Conservation (phyloP, 2,329 filamentous ascomycete species). For the Clarireedia sp. region DNA sequence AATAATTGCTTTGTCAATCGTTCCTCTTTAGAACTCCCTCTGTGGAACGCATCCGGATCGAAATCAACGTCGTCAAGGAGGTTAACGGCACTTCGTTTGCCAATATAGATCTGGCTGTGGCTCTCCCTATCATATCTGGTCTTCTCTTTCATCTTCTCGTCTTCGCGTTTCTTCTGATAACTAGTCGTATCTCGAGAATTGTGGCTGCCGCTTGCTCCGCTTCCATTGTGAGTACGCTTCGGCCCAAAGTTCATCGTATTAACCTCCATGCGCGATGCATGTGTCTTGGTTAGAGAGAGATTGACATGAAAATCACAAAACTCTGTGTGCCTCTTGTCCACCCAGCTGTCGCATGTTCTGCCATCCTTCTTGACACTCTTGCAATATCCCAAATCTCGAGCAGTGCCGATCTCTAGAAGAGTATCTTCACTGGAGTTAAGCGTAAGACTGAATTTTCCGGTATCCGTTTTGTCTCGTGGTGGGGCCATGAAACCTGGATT, state of each 20-base stretch:
- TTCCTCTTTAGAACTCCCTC: slow-evolving; percentile 55
- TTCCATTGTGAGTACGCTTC: slow-evolving; percentile 24
- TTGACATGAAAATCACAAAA: slow-evolving; percentile 93
- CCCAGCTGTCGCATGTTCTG: slow-evolving; percentile 70
- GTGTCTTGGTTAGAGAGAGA: slow-evolving; percentile 64
- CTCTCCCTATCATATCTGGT: slow-evolving; percentile 49
- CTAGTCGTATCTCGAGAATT: slow-evolving; percentile 21
- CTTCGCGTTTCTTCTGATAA: slow-evolving; percentile 20
- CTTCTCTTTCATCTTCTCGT: slow-evolving; percentile 28
- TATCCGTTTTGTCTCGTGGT: slow-evolving; percentile 63
- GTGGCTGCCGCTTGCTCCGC: slow-evolving; percentile 25
- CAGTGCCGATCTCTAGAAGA: slow-evolving; percentile 78
- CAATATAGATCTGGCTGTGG: slow-evolving; percentile 48
- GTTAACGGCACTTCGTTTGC: slow-evolving; percentile 46
- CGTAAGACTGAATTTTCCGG: slow-evolving; percentile 76
- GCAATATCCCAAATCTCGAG: slow-evolving; percentile 83
- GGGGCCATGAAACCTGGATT: slow-evolving; percentile 91
- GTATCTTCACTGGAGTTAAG: slow-evolving; percentile 82
- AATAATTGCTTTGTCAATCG: slow-evolving; percentile 56
- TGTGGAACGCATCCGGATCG: slow-evolving; percentile 41
- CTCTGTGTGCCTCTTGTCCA: slow-evolving; percentile 80
- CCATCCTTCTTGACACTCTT: slow-evolving; percentile 80
- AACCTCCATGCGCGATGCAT: slow-evolving; percentile 65
- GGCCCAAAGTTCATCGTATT: slow-evolving; percentile 55
- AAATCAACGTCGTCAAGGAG: slow-evolving; percentile 60